Evolutionary conservation across 176 grass and related monocot species (phyloP).

Genomic region (Triticum urartu): DNA sequence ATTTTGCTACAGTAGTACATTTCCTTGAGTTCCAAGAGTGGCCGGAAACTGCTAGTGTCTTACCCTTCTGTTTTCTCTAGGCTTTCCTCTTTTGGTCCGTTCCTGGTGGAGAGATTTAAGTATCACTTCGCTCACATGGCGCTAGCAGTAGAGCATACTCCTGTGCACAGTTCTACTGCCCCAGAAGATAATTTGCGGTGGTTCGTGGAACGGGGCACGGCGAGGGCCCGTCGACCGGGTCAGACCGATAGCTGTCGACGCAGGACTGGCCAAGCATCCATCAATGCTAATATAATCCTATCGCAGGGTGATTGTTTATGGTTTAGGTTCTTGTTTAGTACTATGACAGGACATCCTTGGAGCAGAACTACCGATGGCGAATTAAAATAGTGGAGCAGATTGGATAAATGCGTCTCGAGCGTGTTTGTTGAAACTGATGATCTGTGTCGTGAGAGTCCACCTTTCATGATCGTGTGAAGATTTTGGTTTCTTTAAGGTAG

Average conservation of each 20-base stretch:
- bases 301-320: neutral
- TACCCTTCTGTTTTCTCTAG: neutral
- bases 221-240: neutral
- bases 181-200: conserved; percentile 1
- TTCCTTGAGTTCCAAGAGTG: neutral
- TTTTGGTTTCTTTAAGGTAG: conserved; percentile 26
- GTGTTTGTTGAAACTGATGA: neutral
- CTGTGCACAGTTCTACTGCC: conserved; percentile 1
- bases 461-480: neutral
- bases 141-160: neutral
- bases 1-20: neutral
- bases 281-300: conserved; percentile 33
- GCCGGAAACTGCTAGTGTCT: neutral
- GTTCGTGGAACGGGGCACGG: conserved; percentile 25
- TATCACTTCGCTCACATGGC: conserved; percentile 22
- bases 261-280: neutral
- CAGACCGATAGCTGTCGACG: neutral
- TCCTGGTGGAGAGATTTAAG: conserved; percentile 6
- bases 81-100: conserved; percentile 46
- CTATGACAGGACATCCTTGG: neutral
- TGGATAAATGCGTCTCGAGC: neutral
- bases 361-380: neutral
- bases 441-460: neutral
- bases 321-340: neutral
- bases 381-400: conserved; percentile 2